These are phyloP conservation scores for Paraphoma chrysanthemicola DNA, from an alignment of 2,329 filamentous ascomycete genomes.

Conservation along the genomic window DNA sequence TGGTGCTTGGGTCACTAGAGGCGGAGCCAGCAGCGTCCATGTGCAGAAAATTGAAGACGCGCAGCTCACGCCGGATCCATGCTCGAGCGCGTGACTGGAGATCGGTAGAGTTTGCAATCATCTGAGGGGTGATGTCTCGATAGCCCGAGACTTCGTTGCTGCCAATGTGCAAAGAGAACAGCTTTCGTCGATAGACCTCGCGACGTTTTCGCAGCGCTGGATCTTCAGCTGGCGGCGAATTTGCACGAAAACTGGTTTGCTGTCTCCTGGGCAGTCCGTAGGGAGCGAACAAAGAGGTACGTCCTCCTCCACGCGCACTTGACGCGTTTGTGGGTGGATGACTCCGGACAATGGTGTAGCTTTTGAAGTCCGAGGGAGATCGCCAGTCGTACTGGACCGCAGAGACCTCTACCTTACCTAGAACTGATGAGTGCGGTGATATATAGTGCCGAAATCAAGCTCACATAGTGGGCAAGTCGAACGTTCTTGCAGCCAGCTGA, in stretches of 20 bases:
- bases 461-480: constrained; percentile 82
- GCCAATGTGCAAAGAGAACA: constrained; percentile 83
- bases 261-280: constrained; percentile 26
- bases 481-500: constrained; percentile 79
- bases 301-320: not conserved
- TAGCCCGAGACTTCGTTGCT: constrained; percentile 80
- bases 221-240: constrained; percentile 43
- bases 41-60: constrained; percentile 78
- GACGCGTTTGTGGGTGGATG: constrained; percentile 11
- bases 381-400: constrained; percentile 71
- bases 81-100: constrained; percentile 78
- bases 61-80: constrained; percentile 84
- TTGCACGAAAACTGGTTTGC: constrained; percentile 21
- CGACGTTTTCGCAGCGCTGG: constrained; percentile 66
- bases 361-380: constrained; percentile 62
- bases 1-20: constrained; percentile 38
- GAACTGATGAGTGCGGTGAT: not conserved
- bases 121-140: constrained; percentile 71
- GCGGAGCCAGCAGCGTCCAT: constrained; percentile 38
- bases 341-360: constrained; percentile 60
- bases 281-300: constrained; percentile 17
- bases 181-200: constrained; percentile 73
- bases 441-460: constrained; percentile 30
- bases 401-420: constrained; percentile 60
- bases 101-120: constrained; percentile 69